Conservation (phyloP, 1,139 yeast species). For the Yamadazyma taylorii region DNA sequence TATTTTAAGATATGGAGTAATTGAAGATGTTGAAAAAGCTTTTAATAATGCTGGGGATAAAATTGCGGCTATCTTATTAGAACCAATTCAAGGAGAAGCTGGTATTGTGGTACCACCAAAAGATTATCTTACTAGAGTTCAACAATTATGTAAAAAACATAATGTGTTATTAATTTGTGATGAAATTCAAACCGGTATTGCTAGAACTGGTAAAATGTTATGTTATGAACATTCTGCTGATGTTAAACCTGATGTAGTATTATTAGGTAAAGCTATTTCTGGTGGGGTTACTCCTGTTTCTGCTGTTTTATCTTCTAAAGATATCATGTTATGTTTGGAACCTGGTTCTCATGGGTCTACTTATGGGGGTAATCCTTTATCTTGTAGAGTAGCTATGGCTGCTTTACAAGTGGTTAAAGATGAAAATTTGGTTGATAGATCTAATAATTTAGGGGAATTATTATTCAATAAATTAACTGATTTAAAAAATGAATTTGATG, state of each 20-base stretch:
- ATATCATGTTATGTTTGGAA: constrained; percentile 84
- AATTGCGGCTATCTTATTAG: constrained; percentile 87
- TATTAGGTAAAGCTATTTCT: constrained; percentile 91
- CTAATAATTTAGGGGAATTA: constrained; percentile 67
- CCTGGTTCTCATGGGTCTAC: constrained; percentile 99
- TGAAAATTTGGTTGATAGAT: constrained; percentile 81
- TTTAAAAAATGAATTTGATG: constrained; percentile 60
- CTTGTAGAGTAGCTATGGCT: constrained; percentile 92
- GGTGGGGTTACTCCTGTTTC: constrained; percentile 96
- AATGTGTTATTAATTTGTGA: constrained; percentile 90
- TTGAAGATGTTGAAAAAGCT: constrained; percentile 85
- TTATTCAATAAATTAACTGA: constrained; percentile 67
- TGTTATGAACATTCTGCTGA: constrained; percentile 83
- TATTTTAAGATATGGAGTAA: constrained; percentile 70
- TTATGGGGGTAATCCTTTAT: constrained; percentile 96
- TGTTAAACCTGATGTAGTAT: constrained; percentile 82
- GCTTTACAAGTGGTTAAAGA: constrained; percentile 89
- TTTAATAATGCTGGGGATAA: constrained; percentile 83
- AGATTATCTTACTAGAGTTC: constrained; percentile 74
- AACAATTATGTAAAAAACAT: constrained; percentile 74
- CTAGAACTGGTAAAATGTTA: constrained; percentile 92
- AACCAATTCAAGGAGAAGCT: constrained; percentile 98
- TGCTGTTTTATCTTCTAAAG: constrained; percentile 83
- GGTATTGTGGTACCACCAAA: constrained; percentile 94
- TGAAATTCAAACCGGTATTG: constrained; percentile 97